These are phyloP conservation scores for Scutellaria minor DNA, from an alignment of 257 asterid species.

Conservation along the genomic window DNA sequence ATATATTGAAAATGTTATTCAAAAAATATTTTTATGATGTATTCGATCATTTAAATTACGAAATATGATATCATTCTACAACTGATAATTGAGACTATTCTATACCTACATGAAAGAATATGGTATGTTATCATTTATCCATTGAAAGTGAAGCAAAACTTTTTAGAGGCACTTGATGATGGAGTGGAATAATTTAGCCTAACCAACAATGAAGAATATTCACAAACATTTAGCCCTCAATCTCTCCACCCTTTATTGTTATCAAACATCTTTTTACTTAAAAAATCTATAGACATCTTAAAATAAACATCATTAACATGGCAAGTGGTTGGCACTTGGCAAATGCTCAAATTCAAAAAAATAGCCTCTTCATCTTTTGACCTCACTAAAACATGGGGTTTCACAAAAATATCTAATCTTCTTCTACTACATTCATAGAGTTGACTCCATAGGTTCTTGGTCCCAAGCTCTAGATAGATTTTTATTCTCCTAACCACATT, in stretches of 20 bases:
- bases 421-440: constrained; percentile 3
- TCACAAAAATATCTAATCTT: not conserved
- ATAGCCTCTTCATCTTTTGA: constrained; percentile 3
- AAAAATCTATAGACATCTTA: not conserved
- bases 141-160: constrained; percentile 31
- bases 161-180: constrained; percentile 27
- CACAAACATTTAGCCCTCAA: constrained; percentile 25
- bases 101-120: too few relatives aligned
- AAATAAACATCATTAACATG: constrained; percentile 3
- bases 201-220: constrained; percentile 42
- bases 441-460: constrained; percentile 15
- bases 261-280: constrained; percentile 8
- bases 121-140: not conserved
- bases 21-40: too few relatives aligned
- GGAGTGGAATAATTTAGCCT: constrained; percentile 38
- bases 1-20: too few relatives aligned
- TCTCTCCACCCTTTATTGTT: constrained; percentile 16
- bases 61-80: too few relatives aligned
- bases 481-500: constrained; percentile 22
- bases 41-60: too few relatives aligned
- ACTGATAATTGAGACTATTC: too few relatives aligned
- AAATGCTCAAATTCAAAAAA: constrained; percentile 26
- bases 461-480: not conserved
- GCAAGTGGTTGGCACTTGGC: constrained; percentile 37
- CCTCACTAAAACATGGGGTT: not conserved